Percentiles rank a stretch among this genome's conserved stretches.
Evolutionary conservation across 768 basidiomycete genomes (phyloP).

Genomic region (Xerocomellus intermedius): DNA sequence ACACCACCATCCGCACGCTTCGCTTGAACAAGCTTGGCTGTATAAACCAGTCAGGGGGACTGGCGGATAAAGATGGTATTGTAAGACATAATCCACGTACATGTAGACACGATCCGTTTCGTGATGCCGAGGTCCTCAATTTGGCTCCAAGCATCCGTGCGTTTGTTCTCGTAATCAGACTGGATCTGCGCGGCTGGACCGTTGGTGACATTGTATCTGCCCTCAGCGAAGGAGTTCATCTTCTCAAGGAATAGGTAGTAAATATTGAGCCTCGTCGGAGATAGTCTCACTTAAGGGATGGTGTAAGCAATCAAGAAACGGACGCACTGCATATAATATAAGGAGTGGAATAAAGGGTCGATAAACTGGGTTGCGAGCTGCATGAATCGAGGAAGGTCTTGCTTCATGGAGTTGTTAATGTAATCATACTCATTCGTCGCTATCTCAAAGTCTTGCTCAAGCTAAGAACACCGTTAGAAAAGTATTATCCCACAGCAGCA

Average conservation of each 20-base stretch:
- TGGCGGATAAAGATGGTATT: neutral
- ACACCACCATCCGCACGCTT: slow-evolving; percentile 37
- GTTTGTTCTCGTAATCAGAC: slow-evolving; percentile 71
- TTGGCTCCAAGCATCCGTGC: slow-evolving; percentile 77
- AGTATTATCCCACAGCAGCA: neutral
- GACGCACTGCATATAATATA: slow-evolving; percentile 98
- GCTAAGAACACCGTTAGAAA: slow-evolving; percentile 39
- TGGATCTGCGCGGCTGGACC: slow-evolving; percentile 68
- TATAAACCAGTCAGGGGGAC: slow-evolving; percentile 9
- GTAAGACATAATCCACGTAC: slow-evolving; percentile 44
- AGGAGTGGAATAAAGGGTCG: slow-evolving; percentile 96
- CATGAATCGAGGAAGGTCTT: slow-evolving; percentile 93
- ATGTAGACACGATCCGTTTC: slow-evolving; percentile 82
- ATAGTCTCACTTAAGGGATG: neutral
- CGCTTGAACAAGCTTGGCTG: slow-evolving; percentile 69
- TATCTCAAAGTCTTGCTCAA: slow-evolving; percentile 94
- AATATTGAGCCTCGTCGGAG: slow-evolving; percentile 69
- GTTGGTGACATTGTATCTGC: slow-evolving; percentile 72
- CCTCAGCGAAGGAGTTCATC: slow-evolving; percentile 80
- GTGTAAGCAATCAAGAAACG: neutral
- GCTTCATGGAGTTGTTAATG: slow-evolving; percentile 86
- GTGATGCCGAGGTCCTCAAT: slow-evolving; percentile 81
- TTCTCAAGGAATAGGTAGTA: slow-evolving; percentile 95
- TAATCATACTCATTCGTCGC: slow-evolving; percentile 93
- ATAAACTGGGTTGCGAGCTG: slow-evolving; percentile 84